These are phyloP conservation scores for Apiotrichum montevideense DNA, from an alignment of 1,284 basidiomycete species.

Conservation along the genomic window DNA sequence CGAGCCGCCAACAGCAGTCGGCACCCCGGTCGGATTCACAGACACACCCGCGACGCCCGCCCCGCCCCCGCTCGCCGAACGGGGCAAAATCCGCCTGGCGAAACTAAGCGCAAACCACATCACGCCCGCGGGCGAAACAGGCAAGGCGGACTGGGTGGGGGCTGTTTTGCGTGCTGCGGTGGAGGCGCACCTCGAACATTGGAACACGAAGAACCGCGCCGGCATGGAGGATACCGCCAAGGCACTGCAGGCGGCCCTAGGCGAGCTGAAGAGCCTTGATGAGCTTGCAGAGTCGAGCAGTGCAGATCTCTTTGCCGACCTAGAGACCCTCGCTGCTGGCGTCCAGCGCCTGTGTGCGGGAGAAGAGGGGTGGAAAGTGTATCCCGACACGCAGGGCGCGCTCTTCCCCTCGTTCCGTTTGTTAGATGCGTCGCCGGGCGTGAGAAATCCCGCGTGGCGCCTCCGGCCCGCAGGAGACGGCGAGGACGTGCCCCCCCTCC, in stretches of 20 bases:
- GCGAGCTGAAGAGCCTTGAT: constrained; percentile 35
- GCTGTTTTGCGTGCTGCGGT: constrained; percentile 16
- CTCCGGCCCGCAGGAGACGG: constrained; percentile 9
- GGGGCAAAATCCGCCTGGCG: constrained; percentile 25
- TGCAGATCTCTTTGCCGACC: constrained; percentile 25
- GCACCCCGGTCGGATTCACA: neutral
- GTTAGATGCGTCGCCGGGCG: neutral
- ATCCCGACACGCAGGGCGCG: constrained; percentile 3
- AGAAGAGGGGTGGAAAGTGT: constrained; percentile 3
- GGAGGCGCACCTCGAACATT: constrained; percentile 25
- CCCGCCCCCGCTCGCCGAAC: neutral
- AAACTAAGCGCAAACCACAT: constrained; percentile 37
- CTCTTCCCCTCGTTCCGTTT: constrained; percentile 17
- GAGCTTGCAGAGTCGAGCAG: constrained; percentile 17
- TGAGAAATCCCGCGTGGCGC: constrained; percentile 10
- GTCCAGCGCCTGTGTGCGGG: constrained; percentile 3
- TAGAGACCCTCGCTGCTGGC: constrained; percentile 24
- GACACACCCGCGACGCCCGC: neutral
- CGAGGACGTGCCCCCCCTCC: constrained; percentile 4
- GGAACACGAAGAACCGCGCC: constrained; percentile 22
- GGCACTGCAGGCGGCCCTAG: constrained; percentile 23
- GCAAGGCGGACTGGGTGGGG: constrained; percentile 29
- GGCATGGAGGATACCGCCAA: constrained; percentile 13
- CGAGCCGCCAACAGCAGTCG: constrained; percentile 7
- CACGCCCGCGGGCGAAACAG: constrained; percentile 21